Conservation (phyloP, 2,329 filamentous ascomycete species). For the Microsporum audouinii region DNA sequence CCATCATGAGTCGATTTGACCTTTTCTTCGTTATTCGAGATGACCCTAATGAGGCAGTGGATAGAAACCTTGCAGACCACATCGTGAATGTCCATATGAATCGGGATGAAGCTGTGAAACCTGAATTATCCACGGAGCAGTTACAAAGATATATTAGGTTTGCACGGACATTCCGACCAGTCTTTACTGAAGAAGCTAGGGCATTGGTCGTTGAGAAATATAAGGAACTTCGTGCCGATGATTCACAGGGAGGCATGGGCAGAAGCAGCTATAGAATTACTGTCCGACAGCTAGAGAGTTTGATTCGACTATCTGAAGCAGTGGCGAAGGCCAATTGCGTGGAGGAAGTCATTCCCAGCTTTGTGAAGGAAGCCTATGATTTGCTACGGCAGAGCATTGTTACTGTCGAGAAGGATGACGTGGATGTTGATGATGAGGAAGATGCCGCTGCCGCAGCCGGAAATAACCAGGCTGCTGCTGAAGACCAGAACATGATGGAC, state of each 20-base stretch:
- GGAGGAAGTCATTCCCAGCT: slow-evolving; percentile 69
- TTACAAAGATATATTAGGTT: slow-evolving; percentile 96
- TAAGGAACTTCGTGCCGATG: slow-evolving; percentile 86
- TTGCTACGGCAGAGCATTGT: slow-evolving; percentile 91
- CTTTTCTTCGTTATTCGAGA: slow-evolving; percentile 96
- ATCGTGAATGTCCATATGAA: slow-evolving; percentile 91
- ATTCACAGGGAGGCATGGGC: slow-evolving; percentile 85
- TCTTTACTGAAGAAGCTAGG: slow-evolving; percentile 82
- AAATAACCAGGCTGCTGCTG: slow-evolving; percentile 23
- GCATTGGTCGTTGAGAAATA: slow-evolving; percentile 79
- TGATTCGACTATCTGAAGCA: slow-evolving; percentile 93
- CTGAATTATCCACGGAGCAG: slow-evolving; percentile 92
- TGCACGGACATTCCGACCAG: slow-evolving; percentile 83
- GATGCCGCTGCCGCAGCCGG: slow-evolving; percentile 33
- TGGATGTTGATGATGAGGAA: slow-evolving; percentile 81
- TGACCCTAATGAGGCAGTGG: slow-evolving; percentile 85
- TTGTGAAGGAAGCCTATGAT: slow-evolving; percentile 86
- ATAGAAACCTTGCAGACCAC: slow-evolving; percentile 83
- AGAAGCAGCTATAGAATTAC: slow-evolving; percentile 96
- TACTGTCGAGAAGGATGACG: slow-evolving; percentile 92
- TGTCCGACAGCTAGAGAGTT: slow-evolving; percentile 84
- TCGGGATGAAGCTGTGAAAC: slow-evolving; percentile 79
- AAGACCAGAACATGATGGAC: slow-evolving; percentile 27
- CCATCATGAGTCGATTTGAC: slow-evolving; percentile 99
- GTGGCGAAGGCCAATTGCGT: slow-evolving; percentile 97